These are phyloP conservation scores for Ceratobasidium sp. DNA, from an alignment of 1,284 basidiomycete species.

Conservation along the genomic window DNA sequence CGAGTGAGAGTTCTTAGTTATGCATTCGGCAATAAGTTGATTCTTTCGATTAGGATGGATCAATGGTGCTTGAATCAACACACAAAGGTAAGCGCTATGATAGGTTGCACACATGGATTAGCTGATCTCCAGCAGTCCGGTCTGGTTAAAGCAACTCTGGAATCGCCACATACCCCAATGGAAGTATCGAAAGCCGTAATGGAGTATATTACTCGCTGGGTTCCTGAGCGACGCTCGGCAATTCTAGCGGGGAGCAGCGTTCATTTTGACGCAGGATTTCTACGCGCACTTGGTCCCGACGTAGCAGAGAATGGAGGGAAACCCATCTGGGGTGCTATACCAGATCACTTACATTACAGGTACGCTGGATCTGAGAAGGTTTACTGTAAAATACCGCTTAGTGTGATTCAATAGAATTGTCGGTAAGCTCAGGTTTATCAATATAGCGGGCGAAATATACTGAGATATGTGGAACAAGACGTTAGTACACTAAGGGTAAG, in stretches of 20 bases:
- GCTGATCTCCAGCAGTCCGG: conserved; percentile 61
- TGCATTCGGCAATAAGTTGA: neutral
- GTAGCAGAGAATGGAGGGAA: conserved; percentile 50
- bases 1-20: conserved; percentile 53
- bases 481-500: conserved; percentile 22
- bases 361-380: neutral
- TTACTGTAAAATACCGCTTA: neutral
- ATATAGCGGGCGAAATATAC: neutral
- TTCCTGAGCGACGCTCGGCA: conserved; percentile 64
- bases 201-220: conserved; percentile 75
- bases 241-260: conserved; percentile 83
- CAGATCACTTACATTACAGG: conserved; percentile 29
- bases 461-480: neutral
- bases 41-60: conserved; percentile 62
- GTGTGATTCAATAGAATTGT: conserved; percentile 7
- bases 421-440: neutral
- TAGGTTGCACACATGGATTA: neutral
- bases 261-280: conserved; percentile 76
- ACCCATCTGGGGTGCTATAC: conserved; percentile 8
- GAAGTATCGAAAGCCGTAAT: conserved; percentile 65
- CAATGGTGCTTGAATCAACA: conserved; percentile 79
- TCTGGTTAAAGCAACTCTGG: conserved; percentile 69
- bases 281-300: conserved; percentile 77
- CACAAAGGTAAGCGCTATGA: conserved; percentile 52
- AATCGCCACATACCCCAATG: conserved; percentile 62